These are phyloP conservation scores for Blastomyces gilchristii DNA, from an alignment of 2,329 filamentous ascomycete species.

Conservation along the genomic window DNA sequence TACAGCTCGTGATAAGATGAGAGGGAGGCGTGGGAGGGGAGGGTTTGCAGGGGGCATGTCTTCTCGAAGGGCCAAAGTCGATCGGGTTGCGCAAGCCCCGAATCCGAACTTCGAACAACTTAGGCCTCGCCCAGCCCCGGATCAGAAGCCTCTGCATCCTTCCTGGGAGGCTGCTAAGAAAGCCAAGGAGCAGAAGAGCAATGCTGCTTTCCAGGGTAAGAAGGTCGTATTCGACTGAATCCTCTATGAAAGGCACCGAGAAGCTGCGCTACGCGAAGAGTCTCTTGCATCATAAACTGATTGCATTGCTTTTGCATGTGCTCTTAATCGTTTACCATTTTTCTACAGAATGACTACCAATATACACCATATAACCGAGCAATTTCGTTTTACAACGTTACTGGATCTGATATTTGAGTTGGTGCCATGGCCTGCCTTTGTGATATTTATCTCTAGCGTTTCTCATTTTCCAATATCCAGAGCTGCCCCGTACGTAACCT, in stretches of 20 bases:
- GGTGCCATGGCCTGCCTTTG: neutral
- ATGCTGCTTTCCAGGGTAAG: conserved; percentile 47
- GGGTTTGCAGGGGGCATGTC: conserved; percentile 12
- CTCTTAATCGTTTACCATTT: neutral
- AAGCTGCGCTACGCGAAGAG: neutral
- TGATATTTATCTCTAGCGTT: no score
- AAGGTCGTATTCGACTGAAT: conserved; percentile 52
- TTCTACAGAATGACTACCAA: neutral
- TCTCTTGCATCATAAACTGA: neutral
- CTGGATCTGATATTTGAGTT: neutral
- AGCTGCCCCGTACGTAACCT: no score
- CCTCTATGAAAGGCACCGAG: neutral
- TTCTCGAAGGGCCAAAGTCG: neutral
- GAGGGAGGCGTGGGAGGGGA: conserved; percentile 21
- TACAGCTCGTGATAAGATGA: conserved; percentile 22
- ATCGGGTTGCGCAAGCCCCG: neutral
- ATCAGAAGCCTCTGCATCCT: conserved; percentile 49
- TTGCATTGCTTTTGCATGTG: neutral
- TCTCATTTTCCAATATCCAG: no score
- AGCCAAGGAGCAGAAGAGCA: conserved; percentile 43
- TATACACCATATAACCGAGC: neutral
- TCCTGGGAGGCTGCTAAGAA: conserved; percentile 55
- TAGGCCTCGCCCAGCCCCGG: conserved; percentile 23
- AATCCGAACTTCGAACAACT: neutral
- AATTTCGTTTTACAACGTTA: neutral